A percentile compares a stretch with the other conserved stretches of the same genome.
phyloP scores from a whole-genome alignment of 164 flowering plant genomes.

The Aristolochia californica region DNA sequence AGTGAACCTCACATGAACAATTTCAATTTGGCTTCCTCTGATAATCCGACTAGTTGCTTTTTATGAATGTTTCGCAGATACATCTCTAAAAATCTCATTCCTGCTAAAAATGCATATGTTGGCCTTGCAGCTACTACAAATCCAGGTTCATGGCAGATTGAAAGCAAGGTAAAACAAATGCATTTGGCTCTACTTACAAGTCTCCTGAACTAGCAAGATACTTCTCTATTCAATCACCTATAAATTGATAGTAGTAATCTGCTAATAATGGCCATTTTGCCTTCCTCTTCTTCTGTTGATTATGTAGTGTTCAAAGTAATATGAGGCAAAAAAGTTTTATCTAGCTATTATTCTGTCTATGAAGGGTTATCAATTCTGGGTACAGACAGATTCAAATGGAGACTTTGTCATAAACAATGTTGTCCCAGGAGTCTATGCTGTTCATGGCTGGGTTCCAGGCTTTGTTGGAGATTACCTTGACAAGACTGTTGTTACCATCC shows the following conservation, averaged over 20 bases:
- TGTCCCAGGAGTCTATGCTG: constrained; percentile 35
- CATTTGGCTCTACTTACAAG: no score
- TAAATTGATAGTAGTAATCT: no score
- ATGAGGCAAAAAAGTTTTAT: neutral
- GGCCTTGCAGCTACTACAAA: constrained; percentile 34
- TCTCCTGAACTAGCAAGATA: no score
- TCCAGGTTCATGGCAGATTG: constrained; percentile 46
- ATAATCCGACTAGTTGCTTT: neutral
- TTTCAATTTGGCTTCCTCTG: neutral
- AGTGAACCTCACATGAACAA: neutral
- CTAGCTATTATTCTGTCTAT: neutral
- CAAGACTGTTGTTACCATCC: constrained; percentile 24
- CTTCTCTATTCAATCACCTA: no score
- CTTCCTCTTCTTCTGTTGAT: neutral
- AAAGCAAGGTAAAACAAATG: constrained; percentile 32
- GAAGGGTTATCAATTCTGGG: constrained; percentile 59
- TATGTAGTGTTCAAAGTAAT: neutral
- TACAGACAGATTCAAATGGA: constrained; percentile 34
- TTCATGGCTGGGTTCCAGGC: constrained; percentile 56
- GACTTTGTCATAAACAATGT: constrained; percentile 36
- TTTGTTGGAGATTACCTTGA: constrained; percentile 38
- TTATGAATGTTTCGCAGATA: constrained; percentile 14
- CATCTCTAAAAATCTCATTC: constrained; percentile 22
- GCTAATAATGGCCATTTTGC: no score
- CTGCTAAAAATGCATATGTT: constrained; percentile 32